A percentile compares a stretch with the other conserved stretches of the same genome.
Evolutionary conservation across 106 monocot species (phyloP).

Genomic region (Dactylorhiza incarnata): DNA sequence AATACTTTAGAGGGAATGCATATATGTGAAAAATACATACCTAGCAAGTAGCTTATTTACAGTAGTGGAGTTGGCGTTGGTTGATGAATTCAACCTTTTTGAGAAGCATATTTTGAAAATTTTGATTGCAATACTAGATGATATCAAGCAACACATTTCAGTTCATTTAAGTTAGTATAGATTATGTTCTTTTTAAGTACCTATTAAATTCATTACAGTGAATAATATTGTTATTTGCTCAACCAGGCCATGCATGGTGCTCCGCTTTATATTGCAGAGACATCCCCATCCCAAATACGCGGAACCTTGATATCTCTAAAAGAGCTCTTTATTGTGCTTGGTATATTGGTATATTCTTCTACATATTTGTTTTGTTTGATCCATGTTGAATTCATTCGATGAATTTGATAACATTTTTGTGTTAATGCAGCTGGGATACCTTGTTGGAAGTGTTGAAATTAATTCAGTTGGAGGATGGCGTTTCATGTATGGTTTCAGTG

Average conservation of each 20-base stretch:
- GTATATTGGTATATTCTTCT: slow-evolving; percentile 61
- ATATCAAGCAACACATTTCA: neutral
- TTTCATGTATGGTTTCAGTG: slow-evolving; percentile 89
- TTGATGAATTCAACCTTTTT: neutral
- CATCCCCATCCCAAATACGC: slow-evolving; percentile 89
- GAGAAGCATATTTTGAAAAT: neutral
- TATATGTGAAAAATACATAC: neutral
- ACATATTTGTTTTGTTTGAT: neutral
- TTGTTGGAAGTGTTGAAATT: slow-evolving; percentile 79
- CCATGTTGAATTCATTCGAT: slow-evolving; percentile 6
- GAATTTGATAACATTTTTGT: slow-evolving; percentile 4
- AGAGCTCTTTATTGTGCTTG: slow-evolving; percentile 94
- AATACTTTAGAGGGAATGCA: neutral
- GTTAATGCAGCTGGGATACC: slow-evolving; percentile 72
- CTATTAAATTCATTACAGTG: neutral
- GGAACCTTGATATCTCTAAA: slow-evolving; percentile 96
- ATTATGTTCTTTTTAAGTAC: neutral
- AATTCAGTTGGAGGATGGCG: slow-evolving; percentile 91
- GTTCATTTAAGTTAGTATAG: neutral
- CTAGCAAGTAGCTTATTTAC: neutral
- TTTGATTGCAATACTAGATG: neutral
- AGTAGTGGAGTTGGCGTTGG: neutral
- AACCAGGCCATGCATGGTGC: slow-evolving; percentile 98
- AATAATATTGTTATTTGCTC: neutral
- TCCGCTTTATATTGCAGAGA: slow-evolving; percentile 95